Percentiles rank a stretch among this genome's conserved stretches.
Conservation (phyloP, 2,329 filamentous ascomycete species). For the Pseudomassariella vexata region DNA sequence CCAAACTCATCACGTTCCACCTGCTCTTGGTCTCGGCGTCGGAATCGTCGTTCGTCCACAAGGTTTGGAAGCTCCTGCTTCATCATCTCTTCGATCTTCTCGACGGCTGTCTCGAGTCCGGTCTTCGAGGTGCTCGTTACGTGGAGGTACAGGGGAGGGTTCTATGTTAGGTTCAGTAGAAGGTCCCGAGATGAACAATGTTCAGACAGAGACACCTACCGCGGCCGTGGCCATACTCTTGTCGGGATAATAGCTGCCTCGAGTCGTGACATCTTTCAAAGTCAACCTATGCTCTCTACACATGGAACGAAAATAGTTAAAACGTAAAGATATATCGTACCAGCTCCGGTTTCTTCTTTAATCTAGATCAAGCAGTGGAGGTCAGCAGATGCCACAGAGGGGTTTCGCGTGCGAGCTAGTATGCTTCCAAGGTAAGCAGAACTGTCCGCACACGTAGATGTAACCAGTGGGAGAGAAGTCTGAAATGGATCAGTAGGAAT, state of each 20-base stretch:
- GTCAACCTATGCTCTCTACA: conserved; percentile 53
- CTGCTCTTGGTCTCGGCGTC: conserved; percentile 71
- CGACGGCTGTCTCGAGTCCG: conserved; percentile 83
- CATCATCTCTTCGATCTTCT: conserved; percentile 90
- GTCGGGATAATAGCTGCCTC: conserved; percentile 94
- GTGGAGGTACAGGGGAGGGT: conserved; percentile 89
- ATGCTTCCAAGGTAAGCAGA: conserved; percentile 65
- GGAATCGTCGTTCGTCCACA: conserved; percentile 89
- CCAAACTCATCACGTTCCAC: conserved; percentile 89
- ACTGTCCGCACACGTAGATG: conserved; percentile 49
- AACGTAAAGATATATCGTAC: conserved; percentile 68
- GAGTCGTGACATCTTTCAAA: conserved; percentile 92
- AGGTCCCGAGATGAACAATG: neutral
- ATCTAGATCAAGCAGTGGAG: conserved; percentile 89
- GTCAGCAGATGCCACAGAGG: conserved; percentile 93
- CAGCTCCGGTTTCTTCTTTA: conserved; percentile 98
- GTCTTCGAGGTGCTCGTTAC: conserved; percentile 89
- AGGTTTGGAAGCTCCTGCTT: conserved; percentile 92
- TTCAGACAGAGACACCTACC: conserved; percentile 64
- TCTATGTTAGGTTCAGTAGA: conserved; percentile 55
- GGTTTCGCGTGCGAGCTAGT: conserved; percentile 55
- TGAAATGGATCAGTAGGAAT: conserved; percentile 58
- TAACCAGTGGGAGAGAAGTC: conserved; percentile 30
- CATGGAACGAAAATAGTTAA: conserved; percentile 33
- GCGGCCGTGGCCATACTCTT: conserved; percentile 94